A percentile compares a stretch with the other conserved stretches of the same genome.
These are phyloP conservation scores for Herpetospermum pedunculosum DNA, from an alignment of 306 rosid species.

Conservation along the genomic window DNA sequence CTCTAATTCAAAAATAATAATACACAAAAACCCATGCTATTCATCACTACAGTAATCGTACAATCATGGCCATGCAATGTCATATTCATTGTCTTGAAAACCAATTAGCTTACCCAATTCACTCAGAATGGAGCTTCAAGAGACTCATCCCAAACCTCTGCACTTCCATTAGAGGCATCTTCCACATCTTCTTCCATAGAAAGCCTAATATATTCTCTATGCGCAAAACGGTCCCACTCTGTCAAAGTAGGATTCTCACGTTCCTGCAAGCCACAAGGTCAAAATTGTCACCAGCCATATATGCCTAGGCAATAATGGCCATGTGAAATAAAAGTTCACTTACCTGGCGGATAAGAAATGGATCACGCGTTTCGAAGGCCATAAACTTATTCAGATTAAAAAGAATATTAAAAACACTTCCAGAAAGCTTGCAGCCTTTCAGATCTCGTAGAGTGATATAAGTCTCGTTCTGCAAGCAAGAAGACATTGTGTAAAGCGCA, in stretches of 20 bases:
- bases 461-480: slow-evolving; percentile 56
- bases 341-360: slow-evolving; percentile 99
- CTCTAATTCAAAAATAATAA: background rate
- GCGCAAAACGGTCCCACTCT: slow-evolving; percentile 99
- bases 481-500: background rate
- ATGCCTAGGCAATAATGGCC: background rate
- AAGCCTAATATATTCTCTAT: slow-evolving; percentile 97
- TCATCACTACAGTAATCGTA: background rate
- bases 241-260: slow-evolving; percentile 99
- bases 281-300: slow-evolving; percentile 11
- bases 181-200: slow-evolving; percentile 99
- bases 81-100: background rate
- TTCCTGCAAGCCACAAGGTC: slow-evolving; percentile 46
- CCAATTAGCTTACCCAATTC: slow-evolving; percentile 26
- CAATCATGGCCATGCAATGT: background rate
- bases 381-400: slow-evolving; percentile 98
- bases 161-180: slow-evolving; percentile 98
- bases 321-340: background rate
- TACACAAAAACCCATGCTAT: background rate
- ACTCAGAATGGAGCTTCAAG: slow-evolving; percentile 91
- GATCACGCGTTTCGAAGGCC: slow-evolving; percentile 98
- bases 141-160: slow-evolving; percentile 99
- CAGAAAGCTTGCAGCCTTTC: slow-evolving; percentile 92
- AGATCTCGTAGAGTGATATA: slow-evolving; percentile 65
- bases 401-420: slow-evolving; percentile 87